These are phyloP conservation scores for Uronychia setigera DNA, from an alignment of 73 alveolate genomes.

Conservation along the genomic window DNA sequence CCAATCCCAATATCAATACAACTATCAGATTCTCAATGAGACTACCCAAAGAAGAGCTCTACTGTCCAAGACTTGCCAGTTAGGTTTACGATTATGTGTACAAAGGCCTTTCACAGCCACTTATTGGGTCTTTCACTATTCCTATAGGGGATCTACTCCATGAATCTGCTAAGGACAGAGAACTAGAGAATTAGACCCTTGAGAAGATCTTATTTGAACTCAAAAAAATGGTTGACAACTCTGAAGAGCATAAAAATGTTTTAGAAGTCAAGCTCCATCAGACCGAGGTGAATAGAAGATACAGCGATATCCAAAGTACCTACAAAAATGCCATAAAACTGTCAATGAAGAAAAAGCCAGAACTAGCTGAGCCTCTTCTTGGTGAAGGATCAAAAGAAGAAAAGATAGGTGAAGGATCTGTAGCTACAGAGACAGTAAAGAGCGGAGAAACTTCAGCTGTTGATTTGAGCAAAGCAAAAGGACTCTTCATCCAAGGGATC, in stretches of 20 bases:
- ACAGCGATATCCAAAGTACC: neutral
- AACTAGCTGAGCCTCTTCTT: neutral
- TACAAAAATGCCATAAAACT: neutral
- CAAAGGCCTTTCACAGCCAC: conserved; percentile 82
- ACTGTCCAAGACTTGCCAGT: conserved; percentile 84
- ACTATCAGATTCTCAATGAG: conserved; percentile 71
- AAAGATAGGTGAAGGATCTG: neutral
- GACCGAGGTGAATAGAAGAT: neutral
- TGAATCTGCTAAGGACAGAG: conserved; percentile 4
- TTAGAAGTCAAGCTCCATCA: neutral
- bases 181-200: conserved; percentile 8
- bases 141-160: conserved; percentile 50
- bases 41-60: conserved; percentile 80
- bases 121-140: conserved; percentile 79
- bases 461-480: neutral
- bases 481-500: neutral
- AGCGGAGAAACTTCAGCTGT: neutral
- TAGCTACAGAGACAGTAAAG: neutral
- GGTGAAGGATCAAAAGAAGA: neutral
- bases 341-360: neutral
- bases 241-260: neutral
- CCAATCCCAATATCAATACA: conserved; percentile 88
- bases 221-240: conserved; percentile 27
- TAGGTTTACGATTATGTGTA: conserved; percentile 86
- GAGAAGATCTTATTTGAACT: conserved; percentile 15